Percentiles rank a stretch among this genome's conserved stretches.
These are phyloP conservation scores for Scytalidium sp. DNA, from an alignment of 2,329 filamentous ascomycete genomes.

Conservation along the genomic window DNA sequence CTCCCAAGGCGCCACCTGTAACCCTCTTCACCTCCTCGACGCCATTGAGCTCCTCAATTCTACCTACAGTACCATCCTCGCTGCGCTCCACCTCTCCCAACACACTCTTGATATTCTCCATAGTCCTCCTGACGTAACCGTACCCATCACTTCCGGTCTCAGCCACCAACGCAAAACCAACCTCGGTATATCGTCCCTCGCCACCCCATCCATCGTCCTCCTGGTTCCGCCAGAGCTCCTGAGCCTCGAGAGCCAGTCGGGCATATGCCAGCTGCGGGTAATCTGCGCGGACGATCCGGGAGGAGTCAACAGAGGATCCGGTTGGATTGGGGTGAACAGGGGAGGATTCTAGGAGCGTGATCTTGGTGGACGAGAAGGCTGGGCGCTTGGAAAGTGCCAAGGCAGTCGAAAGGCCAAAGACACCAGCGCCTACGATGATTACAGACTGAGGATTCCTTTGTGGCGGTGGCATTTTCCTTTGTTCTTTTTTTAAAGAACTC, in stretches of 20 bases:
- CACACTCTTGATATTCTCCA: conserved; percentile 52
- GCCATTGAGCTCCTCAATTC: conserved; percentile 38
- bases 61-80: conserved; percentile 24
- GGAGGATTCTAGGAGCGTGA: conserved; percentile 59
- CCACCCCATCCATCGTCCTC: conserved; percentile 50
- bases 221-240: conserved; percentile 63
- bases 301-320: conserved; percentile 59
- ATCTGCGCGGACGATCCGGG: conserved; percentile 69
- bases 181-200: conserved; percentile 66
- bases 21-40: conserved; percentile 40
- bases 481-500: too few species aligned
- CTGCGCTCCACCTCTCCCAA: conserved; percentile 23
- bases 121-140: conserved; percentile 56
- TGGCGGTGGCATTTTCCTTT: background rate
- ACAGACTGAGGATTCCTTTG: conserved; percentile 43
- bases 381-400: conserved; percentile 65
- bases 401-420: conserved; percentile 62
- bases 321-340: conserved; percentile 54
- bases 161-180: conserved; percentile 64
- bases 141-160: conserved; percentile 38
- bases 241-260: conserved; percentile 67
- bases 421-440: conserved; percentile 63
- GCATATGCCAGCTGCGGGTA: conserved; percentile 81
- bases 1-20: conserved; percentile 42
- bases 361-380: conserved; percentile 47